These are phyloP conservation scores for Umbilicus rupestris DNA, from an alignment of 164 flowering plant genomes.

Conservation along the genomic window DNA sequence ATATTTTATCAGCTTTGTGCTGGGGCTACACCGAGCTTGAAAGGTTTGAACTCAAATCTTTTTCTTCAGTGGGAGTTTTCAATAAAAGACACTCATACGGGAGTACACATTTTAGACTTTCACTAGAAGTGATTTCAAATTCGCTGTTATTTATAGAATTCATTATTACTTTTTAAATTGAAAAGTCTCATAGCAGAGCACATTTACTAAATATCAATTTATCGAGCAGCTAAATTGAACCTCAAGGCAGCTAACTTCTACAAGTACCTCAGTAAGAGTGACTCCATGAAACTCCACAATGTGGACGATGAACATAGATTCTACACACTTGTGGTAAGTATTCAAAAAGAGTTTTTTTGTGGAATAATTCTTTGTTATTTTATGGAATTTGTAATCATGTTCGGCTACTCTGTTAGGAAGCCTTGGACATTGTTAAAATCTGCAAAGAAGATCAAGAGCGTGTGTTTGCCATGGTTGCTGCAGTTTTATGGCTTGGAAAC, in stretches of 20 bases:
- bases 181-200: too few relatives aligned
- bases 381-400: neutral
- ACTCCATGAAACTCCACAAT: constrained; percentile 54
- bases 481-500: constrained; percentile 92
- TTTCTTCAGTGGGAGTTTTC: too few relatives aligned
- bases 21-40: constrained; percentile 71
- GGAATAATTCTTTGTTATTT: neutral
- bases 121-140: too few relatives aligned
- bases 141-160: neutral
- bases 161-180: neutral
- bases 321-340: constrained; percentile 57
- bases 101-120: too few relatives aligned
- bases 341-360: neutral
- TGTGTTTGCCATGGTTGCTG: constrained; percentile 67
- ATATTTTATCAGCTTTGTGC: constrained; percentile 95
- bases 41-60: constrained; percentile 36
- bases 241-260: constrained; percentile 58
- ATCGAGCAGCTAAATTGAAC: constrained; percentile 53
- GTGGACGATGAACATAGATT: constrained; percentile 68
- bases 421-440: constrained; percentile 52
- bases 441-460: constrained; percentile 63
- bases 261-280: constrained; percentile 71
- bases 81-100: too few relatives aligned
- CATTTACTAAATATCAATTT: constrained; percentile 1
- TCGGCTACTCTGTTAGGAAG: constrained; percentile 41